Percentiles rank a stretch among this genome's conserved stretches.
Evolutionary conservation across 306 rosid species (phyloP).

Genomic region (Phaseolus lunatus): DNA sequence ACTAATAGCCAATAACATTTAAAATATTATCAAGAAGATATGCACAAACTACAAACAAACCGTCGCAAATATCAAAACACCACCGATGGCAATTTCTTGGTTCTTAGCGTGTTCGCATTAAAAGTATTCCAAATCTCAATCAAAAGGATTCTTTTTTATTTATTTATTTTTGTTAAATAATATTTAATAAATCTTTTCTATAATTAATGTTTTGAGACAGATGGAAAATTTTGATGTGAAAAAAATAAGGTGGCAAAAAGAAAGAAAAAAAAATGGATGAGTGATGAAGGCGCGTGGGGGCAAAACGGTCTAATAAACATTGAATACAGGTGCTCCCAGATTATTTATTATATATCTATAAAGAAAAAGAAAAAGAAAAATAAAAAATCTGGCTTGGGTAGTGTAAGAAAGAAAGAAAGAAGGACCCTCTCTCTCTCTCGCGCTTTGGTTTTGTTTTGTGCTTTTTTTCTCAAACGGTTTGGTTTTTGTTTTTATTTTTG

Average conservation of each 20-base stretch:
- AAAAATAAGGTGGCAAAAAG: conserved; percentile 5
- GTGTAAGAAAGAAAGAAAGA: neutral
- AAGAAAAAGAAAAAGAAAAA: neutral
- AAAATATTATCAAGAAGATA: neutral
- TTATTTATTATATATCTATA: neutral
- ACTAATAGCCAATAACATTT: neutral
- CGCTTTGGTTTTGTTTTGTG: neutral
- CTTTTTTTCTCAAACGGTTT: conserved; percentile 42
- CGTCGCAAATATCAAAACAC: neutral
- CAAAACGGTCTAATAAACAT: conserved; percentile 42
- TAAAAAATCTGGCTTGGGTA: conserved; percentile 33
- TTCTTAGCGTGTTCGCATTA: neutral
- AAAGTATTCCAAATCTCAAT: conserved; percentile 34
- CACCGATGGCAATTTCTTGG: neutral
- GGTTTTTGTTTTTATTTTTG: neutral
- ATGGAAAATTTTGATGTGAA: neutral
- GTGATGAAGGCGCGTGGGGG: conserved; percentile 35
- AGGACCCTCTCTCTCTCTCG: neutral
- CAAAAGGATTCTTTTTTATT: neutral
- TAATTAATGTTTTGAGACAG: neutral
- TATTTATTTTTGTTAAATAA: neutral
- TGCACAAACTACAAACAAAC: conserved; percentile 4
- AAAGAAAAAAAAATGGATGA: neutral
- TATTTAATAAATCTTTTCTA: neutral
- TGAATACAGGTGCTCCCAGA: conserved; percentile 27